Evolutionary conservation across 108 stramenopile species (phyloP).

Genomic region (Ochromonas danica): DNA sequence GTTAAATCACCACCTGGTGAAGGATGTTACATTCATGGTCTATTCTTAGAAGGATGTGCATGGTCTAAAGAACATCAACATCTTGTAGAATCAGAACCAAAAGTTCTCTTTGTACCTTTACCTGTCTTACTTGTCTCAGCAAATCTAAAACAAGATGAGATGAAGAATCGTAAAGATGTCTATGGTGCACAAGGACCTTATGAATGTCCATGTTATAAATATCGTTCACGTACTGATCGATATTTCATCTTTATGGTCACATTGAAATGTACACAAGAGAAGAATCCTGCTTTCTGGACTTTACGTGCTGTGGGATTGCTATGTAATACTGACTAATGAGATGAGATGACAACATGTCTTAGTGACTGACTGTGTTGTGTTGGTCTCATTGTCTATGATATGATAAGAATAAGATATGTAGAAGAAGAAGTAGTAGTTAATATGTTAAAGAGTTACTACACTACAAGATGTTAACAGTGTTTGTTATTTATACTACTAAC

Average conservation of each 20-base stretch:
- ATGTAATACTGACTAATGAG: constrained; percentile 61
- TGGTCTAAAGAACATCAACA: constrained; percentile 65
- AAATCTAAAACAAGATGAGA: constrained; percentile 58
- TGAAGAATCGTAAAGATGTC: constrained; percentile 54
- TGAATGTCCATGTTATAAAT: constrained; percentile 81
- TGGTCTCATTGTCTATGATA: no score
- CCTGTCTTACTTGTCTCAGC: constrained; percentile 74
- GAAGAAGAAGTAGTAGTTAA: no score
- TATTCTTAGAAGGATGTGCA: constrained; percentile 76
- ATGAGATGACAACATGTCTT: no score
- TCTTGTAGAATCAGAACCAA: constrained; percentile 71
- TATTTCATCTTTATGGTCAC: constrained; percentile 72
- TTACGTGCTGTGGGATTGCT: constrained; percentile 70
- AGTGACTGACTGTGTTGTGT: no score
- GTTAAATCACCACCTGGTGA: constrained; percentile 66
- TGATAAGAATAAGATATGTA: no score
- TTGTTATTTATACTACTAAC: no score
- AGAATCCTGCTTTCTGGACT: constrained; percentile 69
- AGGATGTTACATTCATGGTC: constrained; percentile 80
- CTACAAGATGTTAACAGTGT: no score
- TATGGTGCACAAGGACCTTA: constrained; percentile 67
- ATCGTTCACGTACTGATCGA: constrained; percentile 69
- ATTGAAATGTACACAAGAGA: constrained; percentile 62
- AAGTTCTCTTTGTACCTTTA: constrained; percentile 68
- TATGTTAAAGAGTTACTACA: no score